Conservation (phyloP, 805 yeast genomes). For the Zygotorulaspora sp. region DNA sequence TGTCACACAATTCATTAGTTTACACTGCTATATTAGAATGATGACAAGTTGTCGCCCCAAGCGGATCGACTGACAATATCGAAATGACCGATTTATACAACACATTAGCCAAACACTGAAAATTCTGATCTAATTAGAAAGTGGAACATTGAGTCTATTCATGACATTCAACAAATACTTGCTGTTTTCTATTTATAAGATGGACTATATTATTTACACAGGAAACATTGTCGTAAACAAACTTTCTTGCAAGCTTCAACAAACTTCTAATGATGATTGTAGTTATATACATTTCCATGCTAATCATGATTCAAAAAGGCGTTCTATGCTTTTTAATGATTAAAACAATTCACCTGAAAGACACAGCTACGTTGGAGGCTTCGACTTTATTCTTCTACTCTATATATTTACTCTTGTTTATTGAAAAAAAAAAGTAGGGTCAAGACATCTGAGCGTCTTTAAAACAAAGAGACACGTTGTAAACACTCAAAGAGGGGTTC, state of each 20-base stretch:
- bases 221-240: no score
- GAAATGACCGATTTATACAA: slow-evolving; percentile 30
- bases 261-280: slow-evolving; percentile 11
- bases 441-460: background rate
- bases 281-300: slow-evolving; percentile 30
- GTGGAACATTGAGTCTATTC: no score
- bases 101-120: slow-evolving; percentile 39
- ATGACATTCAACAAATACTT: no score
- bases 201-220: no score
- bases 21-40: slow-evolving; percentile 16
- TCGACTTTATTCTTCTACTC: background rate
- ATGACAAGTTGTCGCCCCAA: slow-evolving; percentile 42
- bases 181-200: no score
- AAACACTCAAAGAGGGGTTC: no score
- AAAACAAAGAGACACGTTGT: no score
- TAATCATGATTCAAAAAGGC: slow-evolving; percentile 31
- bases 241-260: no score
- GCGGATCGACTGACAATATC: slow-evolving; percentile 32
- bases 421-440: background rate
- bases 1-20: background rate
- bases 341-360: slow-evolving; percentile 9
- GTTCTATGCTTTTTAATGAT: slow-evolving; percentile 2
- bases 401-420: no score
- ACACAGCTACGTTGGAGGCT: background rate
- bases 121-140: slow-evolving; percentile 36